phyloP scores from a whole-genome alignment of 495 filamentous ascomycete genomes.

The Baudoinia panamericana region DNA sequence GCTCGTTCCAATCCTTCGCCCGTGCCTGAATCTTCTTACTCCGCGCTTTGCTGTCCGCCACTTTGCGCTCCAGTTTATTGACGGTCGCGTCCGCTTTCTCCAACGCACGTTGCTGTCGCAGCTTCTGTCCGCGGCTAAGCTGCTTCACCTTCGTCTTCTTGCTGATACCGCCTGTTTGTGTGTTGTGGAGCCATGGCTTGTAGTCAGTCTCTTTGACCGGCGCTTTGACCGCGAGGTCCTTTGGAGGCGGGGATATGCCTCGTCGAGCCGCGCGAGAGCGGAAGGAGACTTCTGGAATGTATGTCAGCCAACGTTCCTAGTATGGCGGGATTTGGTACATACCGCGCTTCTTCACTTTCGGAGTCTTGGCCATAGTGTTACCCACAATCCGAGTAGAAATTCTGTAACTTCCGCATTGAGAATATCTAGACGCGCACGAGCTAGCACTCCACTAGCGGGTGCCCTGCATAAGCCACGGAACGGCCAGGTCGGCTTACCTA shows the following conservation, averaged over 20 bases:
- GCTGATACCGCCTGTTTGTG: slow-evolving; percentile 49
- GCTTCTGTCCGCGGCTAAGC: slow-evolving; percentile 49
- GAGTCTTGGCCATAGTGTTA: slow-evolving; percentile 28
- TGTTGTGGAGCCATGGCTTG: slow-evolving; percentile 52
- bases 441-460: no score
- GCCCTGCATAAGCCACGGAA: no score
- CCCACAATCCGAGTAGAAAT: no score
- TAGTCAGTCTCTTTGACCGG: slow-evolving; percentile 41
- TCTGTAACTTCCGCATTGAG: slow-evolving; percentile 3
- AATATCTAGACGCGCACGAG: background rate
- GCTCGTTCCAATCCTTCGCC: slow-evolving; percentile 40
- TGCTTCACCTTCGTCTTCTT: slow-evolving; percentile 49
- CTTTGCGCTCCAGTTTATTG: slow-evolving; percentile 57
- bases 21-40: slow-evolving; percentile 44
- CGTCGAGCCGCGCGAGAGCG: slow-evolving; percentile 21
- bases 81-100: slow-evolving; percentile 59
- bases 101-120: slow-evolving; percentile 55
- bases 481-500: no score
- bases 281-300: slow-evolving; percentile 11
- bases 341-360: slow-evolving; percentile 24
- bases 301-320: no score
- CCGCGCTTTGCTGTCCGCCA: slow-evolving; percentile 49
- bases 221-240: slow-evolving; percentile 45
- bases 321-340: no score
- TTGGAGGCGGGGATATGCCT: slow-evolving; percentile 14